Percentiles rank a stretch among this genome's conserved stretches.
Conservation (phyloP, 495 filamentous ascomycete genomes). For the Acidiella bohemica region DNA sequence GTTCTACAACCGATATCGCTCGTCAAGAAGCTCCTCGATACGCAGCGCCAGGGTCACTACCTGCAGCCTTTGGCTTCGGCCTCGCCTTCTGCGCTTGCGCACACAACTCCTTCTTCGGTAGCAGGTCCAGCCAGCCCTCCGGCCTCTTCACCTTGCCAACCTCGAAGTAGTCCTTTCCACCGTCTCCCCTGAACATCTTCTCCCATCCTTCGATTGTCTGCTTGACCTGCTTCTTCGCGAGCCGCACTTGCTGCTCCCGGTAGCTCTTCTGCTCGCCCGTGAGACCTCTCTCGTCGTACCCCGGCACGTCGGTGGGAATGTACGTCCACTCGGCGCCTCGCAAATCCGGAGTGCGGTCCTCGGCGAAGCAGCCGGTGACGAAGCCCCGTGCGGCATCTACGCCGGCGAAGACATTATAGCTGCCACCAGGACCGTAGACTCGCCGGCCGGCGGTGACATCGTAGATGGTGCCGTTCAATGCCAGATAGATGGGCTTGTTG, state of each 20-base stretch:
- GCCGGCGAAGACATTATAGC: constrained; percentile 79
- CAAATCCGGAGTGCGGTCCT: constrained; percentile 70
- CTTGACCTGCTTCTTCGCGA: constrained; percentile 41
- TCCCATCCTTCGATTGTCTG: constrained; percentile 53
- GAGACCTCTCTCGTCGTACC: constrained; percentile 26
- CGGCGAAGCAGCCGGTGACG: constrained; percentile 91
- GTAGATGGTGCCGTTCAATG: constrained; percentile 87
- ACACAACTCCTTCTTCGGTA: constrained; percentile 27
- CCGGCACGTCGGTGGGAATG: constrained; percentile 47
- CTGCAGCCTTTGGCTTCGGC: constrained; percentile 20
- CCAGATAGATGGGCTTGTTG: constrained; percentile 69
- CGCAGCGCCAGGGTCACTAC: constrained; percentile 7
- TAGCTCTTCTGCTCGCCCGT: constrained; percentile 38
- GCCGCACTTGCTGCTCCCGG: constrained; percentile 34
- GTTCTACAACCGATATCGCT: too few relatives aligned
- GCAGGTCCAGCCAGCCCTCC: constrained; percentile 26
- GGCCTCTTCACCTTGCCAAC: constrained; percentile 27
- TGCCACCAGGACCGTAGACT: constrained; percentile 81
- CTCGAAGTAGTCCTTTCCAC: constrained; percentile 30
- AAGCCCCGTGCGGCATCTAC: constrained; percentile 78
- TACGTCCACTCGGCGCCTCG: constrained; percentile 82
- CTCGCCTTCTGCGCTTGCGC: constrained; percentile 27
- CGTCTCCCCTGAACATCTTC: constrained; percentile 54
- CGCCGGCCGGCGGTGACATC: constrained; percentile 65
- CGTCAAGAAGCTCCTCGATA: constrained; percentile 3